phyloP scores from a whole-genome alignment of 2,329 filamentous ascomycete genomes.

The Apiospora marii region DNA sequence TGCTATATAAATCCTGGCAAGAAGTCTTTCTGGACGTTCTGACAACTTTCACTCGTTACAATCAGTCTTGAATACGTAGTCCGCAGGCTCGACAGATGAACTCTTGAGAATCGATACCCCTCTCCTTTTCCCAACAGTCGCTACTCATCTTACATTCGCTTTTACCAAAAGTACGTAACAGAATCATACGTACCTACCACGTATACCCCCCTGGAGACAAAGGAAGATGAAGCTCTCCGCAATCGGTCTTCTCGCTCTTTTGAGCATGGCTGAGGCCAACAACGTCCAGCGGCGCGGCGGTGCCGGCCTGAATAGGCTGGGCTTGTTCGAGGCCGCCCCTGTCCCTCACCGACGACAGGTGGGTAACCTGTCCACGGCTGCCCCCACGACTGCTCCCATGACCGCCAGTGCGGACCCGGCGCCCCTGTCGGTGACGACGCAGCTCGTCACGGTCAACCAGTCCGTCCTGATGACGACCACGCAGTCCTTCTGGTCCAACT shows the following conservation, averaged over 20 bases:
- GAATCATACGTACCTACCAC: background rate
- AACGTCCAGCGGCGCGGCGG: background rate
- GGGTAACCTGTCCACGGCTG: background rate
- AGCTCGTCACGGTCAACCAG: background rate
- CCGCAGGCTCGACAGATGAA: background rate
- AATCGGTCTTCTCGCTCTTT: slow-evolving; percentile 1
- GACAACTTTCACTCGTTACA: background rate
- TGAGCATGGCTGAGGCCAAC: slow-evolving; percentile 1
- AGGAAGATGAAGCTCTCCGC: slow-evolving; percentile 19
- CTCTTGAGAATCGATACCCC: background rate
- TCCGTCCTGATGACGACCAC: background rate
- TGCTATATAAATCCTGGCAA: background rate
- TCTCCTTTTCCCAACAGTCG: background rate
- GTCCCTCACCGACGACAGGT: background rate
- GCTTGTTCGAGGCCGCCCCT: slow-evolving; percentile 1
- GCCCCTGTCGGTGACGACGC: background rate
- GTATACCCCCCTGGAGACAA: background rate
- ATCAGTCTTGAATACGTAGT: background rate
- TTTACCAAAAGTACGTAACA: background rate
- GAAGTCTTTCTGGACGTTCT: background rate
- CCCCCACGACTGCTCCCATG: background rate
- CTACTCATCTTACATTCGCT: slow-evolving; percentile 10
- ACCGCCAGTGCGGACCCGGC: background rate
- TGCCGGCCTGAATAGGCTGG: background rate
- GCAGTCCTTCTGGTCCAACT: background rate